These are phyloP conservation scores for Dryas alaskensis DNA, from an alignment of 306 rosid species.

Conservation along the genomic window DNA sequence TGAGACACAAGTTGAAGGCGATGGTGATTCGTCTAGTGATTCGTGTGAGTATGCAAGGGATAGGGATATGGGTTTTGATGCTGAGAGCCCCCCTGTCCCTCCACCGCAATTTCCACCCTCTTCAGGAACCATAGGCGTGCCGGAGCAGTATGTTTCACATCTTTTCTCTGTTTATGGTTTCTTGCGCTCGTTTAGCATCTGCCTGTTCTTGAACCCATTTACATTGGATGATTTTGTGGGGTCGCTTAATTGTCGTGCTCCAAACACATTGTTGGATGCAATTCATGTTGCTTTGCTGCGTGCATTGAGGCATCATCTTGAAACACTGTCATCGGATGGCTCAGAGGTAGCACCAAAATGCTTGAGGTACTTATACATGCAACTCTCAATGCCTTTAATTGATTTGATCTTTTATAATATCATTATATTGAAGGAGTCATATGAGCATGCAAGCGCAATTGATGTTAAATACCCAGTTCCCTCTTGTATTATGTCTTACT, in stretches of 20 bases:
- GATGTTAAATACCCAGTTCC: not conserved
- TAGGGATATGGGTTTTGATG: slow-evolving; percentile 33
- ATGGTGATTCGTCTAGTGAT: slow-evolving; percentile 43
- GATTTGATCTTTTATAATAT: not conserved
- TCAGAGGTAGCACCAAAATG: slow-evolving; percentile 67
- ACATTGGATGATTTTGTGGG: slow-evolving; percentile 92
- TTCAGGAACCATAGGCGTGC: slow-evolving; percentile 77
- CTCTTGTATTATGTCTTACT: not conserved
- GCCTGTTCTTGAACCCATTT: slow-evolving; percentile 67
- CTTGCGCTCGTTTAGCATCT: slow-evolving; percentile 67
- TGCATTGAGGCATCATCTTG: slow-evolving; percentile 64
- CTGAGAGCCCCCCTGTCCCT: slow-evolving; percentile 35
- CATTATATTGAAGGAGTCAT: slow-evolving; percentile 5
- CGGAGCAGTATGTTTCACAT: slow-evolving; percentile 65
- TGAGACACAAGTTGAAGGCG: slow-evolving; percentile 37
- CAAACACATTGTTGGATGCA: slow-evolving; percentile 68
- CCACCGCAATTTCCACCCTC: slow-evolving; percentile 61
- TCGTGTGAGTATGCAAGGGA: slow-evolving; percentile 32
- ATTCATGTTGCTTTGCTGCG: slow-evolving; percentile 77
- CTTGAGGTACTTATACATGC: slow-evolving; percentile 50
- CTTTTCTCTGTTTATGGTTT: slow-evolving; percentile 82
- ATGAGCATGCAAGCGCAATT: not conserved
- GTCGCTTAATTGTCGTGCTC: slow-evolving; percentile 53
- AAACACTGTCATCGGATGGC: slow-evolving; percentile 59
- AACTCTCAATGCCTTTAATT: slow-evolving; percentile 1